Percentiles rank a stretch among this genome's conserved stretches.
Conservation (phyloP, 2,329 filamentous ascomycete genomes). For the Sordariomycetes sp. region DNA sequence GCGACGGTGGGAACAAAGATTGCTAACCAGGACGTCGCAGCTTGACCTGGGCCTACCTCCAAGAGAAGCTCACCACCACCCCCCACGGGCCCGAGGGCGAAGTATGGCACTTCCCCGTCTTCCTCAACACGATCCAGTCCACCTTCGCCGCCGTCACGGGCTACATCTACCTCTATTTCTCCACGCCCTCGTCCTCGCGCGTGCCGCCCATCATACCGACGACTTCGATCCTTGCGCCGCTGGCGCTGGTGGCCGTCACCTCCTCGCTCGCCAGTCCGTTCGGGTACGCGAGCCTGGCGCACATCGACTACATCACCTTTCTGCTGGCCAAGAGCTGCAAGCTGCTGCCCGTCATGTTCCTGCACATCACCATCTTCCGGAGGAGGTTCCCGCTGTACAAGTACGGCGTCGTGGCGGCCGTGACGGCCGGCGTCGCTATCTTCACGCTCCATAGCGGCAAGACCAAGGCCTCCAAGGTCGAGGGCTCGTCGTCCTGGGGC, state of each 20-base stretch:
- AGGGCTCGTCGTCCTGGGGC: constrained; percentile 64
- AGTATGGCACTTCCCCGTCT: constrained; percentile 86
- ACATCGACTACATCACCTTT: constrained; percentile 98
- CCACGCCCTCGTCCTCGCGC: constrained; percentile 36
- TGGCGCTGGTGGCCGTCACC: constrained; percentile 79
- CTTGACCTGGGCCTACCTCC: constrained; percentile 90
- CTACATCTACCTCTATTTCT: constrained; percentile 66
- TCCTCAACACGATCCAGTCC: constrained; percentile 94
- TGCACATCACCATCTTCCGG: constrained; percentile 87
- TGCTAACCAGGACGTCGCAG: constrained; percentile 29
- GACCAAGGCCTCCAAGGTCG: constrained; percentile 30
- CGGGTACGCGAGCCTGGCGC: constrained; percentile 82
- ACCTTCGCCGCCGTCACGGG: constrained; percentile 78
- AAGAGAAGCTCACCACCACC: constrained; percentile 95
- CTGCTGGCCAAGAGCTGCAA: constrained; percentile 98
- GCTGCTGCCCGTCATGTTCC: constrained; percentile 94
- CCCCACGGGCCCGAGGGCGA: constrained; percentile 63
- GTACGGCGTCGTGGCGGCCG: constrained; percentile 84
- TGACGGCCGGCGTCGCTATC: constrained; percentile 85
- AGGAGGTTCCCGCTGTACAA: constrained; percentile 90
- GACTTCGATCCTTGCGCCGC: constrained; percentile 61
- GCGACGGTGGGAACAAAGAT: too few relatives aligned
- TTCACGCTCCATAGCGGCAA: constrained; percentile 80
- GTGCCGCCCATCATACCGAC: constrained; percentile 68
- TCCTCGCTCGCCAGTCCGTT: constrained; percentile 89